Evolutionary conservation across 345 rosid species (phyloP), one percentile per base, ranked within the genome.

Genomic region (Syzygium aqueum): DNA sequence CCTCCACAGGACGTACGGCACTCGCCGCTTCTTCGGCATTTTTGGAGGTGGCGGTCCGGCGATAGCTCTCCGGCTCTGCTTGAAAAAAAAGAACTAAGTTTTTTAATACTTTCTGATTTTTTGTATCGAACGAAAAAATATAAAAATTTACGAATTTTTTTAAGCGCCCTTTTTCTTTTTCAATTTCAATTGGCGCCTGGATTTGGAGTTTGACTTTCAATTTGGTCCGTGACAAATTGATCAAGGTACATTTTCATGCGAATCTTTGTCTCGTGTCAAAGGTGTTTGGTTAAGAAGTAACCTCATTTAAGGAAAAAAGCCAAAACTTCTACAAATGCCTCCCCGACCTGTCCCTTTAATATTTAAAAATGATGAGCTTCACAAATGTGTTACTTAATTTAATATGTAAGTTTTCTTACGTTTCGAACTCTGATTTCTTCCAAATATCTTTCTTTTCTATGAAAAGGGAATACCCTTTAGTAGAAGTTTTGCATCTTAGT

Each of bases 1-100:
- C 86, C 89, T 87, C 97, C 98, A 90, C 8, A 96, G 91, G 54
- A 94, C 90, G 89, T 90, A 91, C 17, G 99, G 98, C 30, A 92
- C 94, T 33, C 84, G 88, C 84, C 89, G 90, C 86, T 87, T 93
- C 91, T 87, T 91, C 57, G 84, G 54, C 95, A 92, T 93, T 89
- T 83, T 43, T 23, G 57, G 51, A 82, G 84, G 56, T 11, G 80
- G 49, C 80, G 27, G 80, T 37, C 80, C 80, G 80, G 80, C 23
- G 49, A 0, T 19, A 7, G 27, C 49, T 19, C 25, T 73, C 49
- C 12, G 49, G 80, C 1, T 9, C 27, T 19, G 49, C 80, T 10
- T 10, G 49, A 19, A 23, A 25, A 11, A 4, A 56, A 54, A 1
- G 13, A 51, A 51, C 5, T 4, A 21, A 67, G 80, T 73, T 37